Evolutionary conservation across 2,329 filamentous ascomycete genomes (phyloP).

Genomic region (Rosellinia necatrix): DNA sequence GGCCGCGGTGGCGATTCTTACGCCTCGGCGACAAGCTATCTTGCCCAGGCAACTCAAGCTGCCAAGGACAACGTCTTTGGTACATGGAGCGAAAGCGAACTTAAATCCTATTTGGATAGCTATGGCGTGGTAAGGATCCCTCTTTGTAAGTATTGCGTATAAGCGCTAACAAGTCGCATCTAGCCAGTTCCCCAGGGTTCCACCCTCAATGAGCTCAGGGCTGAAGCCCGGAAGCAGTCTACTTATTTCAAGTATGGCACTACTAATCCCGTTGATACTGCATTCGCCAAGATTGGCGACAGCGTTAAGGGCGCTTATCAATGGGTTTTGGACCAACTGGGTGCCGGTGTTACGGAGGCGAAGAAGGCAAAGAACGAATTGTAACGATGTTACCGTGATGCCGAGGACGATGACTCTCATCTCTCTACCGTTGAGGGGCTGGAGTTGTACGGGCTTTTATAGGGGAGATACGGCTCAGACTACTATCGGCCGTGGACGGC

Average conservation of each 20-base stretch:
- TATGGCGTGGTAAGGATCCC: constrained; percentile 65
- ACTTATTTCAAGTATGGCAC: constrained; percentile 81
- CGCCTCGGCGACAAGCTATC: constrained; percentile 73
- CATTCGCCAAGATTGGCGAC: constrained; percentile 67
- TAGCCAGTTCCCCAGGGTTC: constrained; percentile 66
- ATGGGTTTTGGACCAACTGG: constrained; percentile 57
- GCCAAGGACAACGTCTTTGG: constrained; percentile 72
- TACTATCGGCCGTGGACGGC: not conserved
- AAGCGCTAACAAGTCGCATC: constrained; percentile 32
- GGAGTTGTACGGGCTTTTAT: not conserved
- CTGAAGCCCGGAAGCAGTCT: constrained; percentile 71
- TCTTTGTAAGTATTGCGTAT: constrained; percentile 9
- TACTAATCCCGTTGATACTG: constrained; percentile 64
- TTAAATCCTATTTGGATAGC: constrained; percentile 80
- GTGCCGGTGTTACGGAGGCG: constrained; percentile 53
- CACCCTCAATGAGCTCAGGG: constrained; percentile 70
- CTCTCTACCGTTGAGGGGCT: not conserved
- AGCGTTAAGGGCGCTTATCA: constrained; percentile 52
- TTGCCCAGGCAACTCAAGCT: constrained; percentile 66
- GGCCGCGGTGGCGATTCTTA: constrained; percentile 60
- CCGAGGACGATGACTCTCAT: not conserved
- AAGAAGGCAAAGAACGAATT: constrained; percentile 58
- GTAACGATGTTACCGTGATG: constrained; percentile 38
- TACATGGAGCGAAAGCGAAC: constrained; percentile 72
- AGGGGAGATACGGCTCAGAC: constrained; percentile 13